Base-by-base conservation (phyloP, 495 filamentous ascomycete genomes). In the Entonaema liquescens region DNA sequence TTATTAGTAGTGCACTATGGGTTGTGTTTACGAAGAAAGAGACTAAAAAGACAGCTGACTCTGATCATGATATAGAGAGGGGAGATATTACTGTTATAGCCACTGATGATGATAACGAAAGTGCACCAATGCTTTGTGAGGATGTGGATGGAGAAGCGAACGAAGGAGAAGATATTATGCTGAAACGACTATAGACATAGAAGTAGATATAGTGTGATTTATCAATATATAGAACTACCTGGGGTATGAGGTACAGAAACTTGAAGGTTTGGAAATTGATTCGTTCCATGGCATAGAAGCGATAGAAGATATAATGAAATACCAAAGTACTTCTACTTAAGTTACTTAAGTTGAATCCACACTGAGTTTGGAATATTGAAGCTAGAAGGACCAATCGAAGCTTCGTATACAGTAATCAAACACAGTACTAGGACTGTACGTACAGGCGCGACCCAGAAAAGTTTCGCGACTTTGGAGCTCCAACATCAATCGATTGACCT, bases 1-100 rank as follows among this genome's bases (percentile, higher is more conserved):
- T 98, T 66, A 76, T 97, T 28, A 90, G 89, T 6, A 90, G 90
- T 70, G 94, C 94, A 21, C 76, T 98, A 5, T 95, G 90, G 83
- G 91, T 94, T 61, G 92, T 90, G 0, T 74, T 93, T 70, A 76
- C 79, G 47, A 88, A 85, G 77, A 75, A 77, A 52, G 65, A 66
- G 23, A 44, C n/a, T 54, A 66, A 72, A 25, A 60, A 59, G 13
- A 53, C 44, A 1, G 67, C 63, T 17, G 56, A 55, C n/a, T 73
- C 65, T 2, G 47, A 54, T 15, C 26, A 61, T 2, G 40, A 63
- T 38, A 55, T 26, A 17, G 54, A 72, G 12, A 67, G 54, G 52
- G 70, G 68, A 47, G 50, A 15, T 40, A 44, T 31, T 12, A 44
- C 33, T 38, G n/a, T 59, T 29, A 35, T 17, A 3, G 44, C 40